These are phyloP conservation scores for Triangularia verruculosa DNA, from an alignment of 2,329 filamentous ascomycete genomes.

Conservation along the genomic window DNA sequence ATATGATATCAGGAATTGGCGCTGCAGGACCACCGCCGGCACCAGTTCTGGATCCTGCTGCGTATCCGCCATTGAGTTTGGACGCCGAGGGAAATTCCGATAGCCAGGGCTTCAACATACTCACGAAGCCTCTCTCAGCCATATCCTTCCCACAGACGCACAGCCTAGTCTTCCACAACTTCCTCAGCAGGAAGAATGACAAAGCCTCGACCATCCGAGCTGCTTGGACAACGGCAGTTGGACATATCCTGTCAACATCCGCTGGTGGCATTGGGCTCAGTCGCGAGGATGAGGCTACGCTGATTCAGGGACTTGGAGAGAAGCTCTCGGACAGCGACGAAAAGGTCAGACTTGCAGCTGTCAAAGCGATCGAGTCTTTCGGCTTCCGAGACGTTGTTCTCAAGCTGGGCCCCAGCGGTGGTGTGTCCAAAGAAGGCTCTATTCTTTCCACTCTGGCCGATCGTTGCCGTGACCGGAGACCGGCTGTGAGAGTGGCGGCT, in stretches of 20 bases:
- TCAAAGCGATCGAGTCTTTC: slow-evolving; percentile 79
- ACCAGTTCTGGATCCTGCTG: slow-evolving; percentile 71
- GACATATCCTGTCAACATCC: slow-evolving; percentile 85
- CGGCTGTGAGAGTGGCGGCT: slow-evolving; percentile 76
- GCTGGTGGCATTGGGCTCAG: slow-evolving; percentile 87
- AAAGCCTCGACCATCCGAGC: slow-evolving; percentile 79
- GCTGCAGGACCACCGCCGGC: slow-evolving; percentile 79
- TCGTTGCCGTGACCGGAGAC: slow-evolving; percentile 81
- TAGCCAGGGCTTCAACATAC: slow-evolving; percentile 54
- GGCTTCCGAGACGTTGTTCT: slow-evolving; percentile 75
- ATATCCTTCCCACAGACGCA: slow-evolving; percentile 88
- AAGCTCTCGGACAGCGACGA: slow-evolving; percentile 88
- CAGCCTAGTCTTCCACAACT: slow-evolving; percentile 73
- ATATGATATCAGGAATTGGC: slow-evolving; percentile 91
- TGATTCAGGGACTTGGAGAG: slow-evolving; percentile 72
- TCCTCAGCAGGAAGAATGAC: slow-evolving; percentile 81
- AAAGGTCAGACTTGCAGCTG: slow-evolving; percentile 83
- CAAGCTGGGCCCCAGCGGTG: slow-evolving; percentile 75
- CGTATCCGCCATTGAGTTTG: slow-evolving; percentile 75
- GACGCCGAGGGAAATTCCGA: slow-evolving; percentile 51
- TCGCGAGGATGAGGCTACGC: slow-evolving; percentile 71
- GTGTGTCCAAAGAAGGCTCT: slow-evolving; percentile 71
- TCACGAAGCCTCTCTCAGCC: slow-evolving; percentile 80
- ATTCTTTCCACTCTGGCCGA: slow-evolving; percentile 80
- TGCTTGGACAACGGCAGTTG: slow-evolving; percentile 80